These are phyloP conservation scores for Xylaria intraflava DNA, from an alignment of 495 filamentous ascomycete species.

Conservation along the genomic window DNA sequence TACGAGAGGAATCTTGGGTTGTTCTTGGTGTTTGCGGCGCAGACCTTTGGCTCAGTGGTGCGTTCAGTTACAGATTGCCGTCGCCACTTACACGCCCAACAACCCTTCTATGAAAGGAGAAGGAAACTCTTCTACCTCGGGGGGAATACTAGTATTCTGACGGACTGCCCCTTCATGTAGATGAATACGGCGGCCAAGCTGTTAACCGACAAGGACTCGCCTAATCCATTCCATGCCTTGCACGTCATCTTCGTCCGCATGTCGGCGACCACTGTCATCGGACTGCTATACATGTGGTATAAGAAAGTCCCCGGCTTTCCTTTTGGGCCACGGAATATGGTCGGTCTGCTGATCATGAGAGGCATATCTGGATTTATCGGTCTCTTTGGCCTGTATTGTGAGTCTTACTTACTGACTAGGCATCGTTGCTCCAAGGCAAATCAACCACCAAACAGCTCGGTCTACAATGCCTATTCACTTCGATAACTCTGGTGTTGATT, in stretches of 20 bases:
- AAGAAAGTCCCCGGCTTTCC: constrained; percentile 58
- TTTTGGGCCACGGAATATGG: constrained; percentile 56
- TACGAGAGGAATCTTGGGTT: constrained; percentile 56
- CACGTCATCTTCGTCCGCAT: constrained; percentile 80
- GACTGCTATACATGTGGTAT: constrained; percentile 66
- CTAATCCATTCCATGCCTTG: constrained; percentile 58
- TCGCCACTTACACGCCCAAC: not conserved
- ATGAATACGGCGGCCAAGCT: constrained; percentile 71
- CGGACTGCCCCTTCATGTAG: not conserved
- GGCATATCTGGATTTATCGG: constrained; percentile 68
- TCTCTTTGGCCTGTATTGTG: constrained; percentile 67
- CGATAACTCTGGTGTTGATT: not conserved
- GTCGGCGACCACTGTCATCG: constrained; percentile 61
- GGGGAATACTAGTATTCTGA: not conserved
- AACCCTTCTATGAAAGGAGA: not conserved
- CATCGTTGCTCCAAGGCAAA: not conserved
- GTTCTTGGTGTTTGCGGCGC: constrained; percentile 60
- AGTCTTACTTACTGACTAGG: constrained; percentile 13
- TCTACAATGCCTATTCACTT: not conserved
- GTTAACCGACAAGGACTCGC: constrained; percentile 51
- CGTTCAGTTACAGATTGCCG: not conserved
- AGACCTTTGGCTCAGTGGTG: constrained; percentile 60
- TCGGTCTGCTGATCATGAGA: constrained; percentile 55
- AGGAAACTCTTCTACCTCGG: not conserved
- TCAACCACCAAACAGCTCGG: too few relatives aligned